Conservation (phyloP, 2,329 filamentous ascomycete species). For the Xylariaceae sp. region DNA sequence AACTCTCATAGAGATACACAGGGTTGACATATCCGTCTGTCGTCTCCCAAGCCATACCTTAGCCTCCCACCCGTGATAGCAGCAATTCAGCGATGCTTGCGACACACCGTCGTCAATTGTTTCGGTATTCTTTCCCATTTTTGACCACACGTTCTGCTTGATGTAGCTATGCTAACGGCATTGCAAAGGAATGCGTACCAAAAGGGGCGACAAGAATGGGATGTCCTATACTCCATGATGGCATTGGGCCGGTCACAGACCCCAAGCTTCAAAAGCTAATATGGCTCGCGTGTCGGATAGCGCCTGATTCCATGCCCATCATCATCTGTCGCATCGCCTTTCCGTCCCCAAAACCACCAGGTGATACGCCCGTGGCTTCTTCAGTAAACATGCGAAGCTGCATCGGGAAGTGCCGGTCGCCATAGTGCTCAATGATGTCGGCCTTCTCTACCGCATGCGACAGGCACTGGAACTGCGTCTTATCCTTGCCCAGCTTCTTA, state of each 20-base stretch:
- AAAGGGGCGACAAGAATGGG: neutral
- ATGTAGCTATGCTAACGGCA: no score
- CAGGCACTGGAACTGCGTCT: conserved; percentile 5
- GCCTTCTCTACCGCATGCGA: conserved; percentile 11
- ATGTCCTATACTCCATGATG: no score
- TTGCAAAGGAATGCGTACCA: neutral
- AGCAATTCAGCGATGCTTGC: no score
- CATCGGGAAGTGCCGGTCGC: conserved; percentile 42
- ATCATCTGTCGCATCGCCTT: conserved; percentile 19
- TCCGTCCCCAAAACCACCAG: conserved; percentile 29
- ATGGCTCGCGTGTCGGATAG: neutral
- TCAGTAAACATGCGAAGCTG: conserved; percentile 47
- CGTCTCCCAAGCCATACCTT: no score
- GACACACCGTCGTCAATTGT: no score
- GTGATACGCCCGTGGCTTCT: conserved; percentile 32
- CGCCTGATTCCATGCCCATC: neutral
- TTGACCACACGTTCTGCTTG: no score
- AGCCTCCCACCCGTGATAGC: no score
- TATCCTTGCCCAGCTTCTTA: conserved; percentile 11
- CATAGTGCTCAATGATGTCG: conserved; percentile 36
- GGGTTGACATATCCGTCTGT: no score
- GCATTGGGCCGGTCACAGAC: neutral
- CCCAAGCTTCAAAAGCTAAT: neutral
- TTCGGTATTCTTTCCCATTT: no score
- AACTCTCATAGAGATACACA: no score